Evolutionary conservation across 371 early-diverging fungal species (phyloP).

Genomic region (Blakeslea trispora): DNA sequence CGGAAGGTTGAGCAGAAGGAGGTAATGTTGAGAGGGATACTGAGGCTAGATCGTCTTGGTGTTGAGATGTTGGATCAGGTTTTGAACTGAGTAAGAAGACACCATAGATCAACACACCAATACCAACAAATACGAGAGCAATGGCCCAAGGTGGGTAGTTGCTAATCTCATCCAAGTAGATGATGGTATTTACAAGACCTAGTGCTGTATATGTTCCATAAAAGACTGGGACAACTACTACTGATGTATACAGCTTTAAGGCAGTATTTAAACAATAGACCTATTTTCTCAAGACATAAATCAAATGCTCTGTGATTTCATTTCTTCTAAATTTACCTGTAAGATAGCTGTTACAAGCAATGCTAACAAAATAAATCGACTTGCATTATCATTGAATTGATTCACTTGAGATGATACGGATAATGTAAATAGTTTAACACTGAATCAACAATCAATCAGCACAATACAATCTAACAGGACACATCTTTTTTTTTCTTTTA

Average conservation of each 20-base stretch:
- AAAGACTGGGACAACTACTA: slow-evolving; percentile 72
- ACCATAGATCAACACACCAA: slow-evolving; percentile 58
- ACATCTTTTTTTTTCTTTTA: slow-evolving; percentile 17
- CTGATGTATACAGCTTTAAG: slow-evolving; percentile 63
- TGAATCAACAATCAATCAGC: slow-evolving; percentile 13
- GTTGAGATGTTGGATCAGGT: slow-evolving; percentile 45
- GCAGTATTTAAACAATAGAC: slow-evolving; percentile 72
- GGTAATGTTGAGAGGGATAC: too few species aligned
- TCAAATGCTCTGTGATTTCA: too few species aligned
- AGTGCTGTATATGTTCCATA: slow-evolving; percentile 70
- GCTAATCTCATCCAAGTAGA: slow-evolving; percentile 62
- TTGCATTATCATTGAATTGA: slow-evolving; percentile 64
- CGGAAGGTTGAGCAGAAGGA: too few species aligned
- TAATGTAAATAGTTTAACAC: slow-evolving; percentile 61
- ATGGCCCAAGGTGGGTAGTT: slow-evolving; percentile 65
- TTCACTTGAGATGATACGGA: slow-evolving; percentile 55
- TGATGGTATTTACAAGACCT: slow-evolving; percentile 65
- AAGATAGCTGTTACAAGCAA: slow-evolving; percentile 61
- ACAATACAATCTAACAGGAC: too few species aligned
- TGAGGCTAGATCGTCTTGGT: slow-evolving; percentile 15
- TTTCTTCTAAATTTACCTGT: slow-evolving; percentile 61
- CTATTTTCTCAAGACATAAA: too few species aligned
- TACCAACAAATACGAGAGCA: slow-evolving; percentile 57
- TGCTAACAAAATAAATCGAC: slow-evolving; percentile 60
- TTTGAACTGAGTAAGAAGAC: slow-evolving; percentile 61